A percentile compares a stretch with the other conserved stretches of the same genome.
These are phyloP conservation scores for Hyaloscypha finlandica DNA, from an alignment of 495 filamentous ascomycete species.

Conservation along the genomic window DNA sequence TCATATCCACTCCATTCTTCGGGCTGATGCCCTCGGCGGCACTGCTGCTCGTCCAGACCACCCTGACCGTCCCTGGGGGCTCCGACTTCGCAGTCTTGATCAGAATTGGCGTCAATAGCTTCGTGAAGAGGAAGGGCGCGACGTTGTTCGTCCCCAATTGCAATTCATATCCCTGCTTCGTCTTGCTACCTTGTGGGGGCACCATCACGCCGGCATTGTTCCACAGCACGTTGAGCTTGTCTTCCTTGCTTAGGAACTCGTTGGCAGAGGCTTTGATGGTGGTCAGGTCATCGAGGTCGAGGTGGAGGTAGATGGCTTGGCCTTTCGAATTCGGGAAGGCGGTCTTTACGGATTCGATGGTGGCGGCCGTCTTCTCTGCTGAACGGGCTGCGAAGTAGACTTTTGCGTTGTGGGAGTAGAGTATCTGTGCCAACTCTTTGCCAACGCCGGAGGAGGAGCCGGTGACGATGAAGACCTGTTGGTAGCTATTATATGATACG, in stretches of 20 bases:
- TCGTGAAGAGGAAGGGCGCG: conserved; percentile 45
- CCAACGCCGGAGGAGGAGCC: conserved; percentile 54
- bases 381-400: conserved; percentile 68
- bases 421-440: conserved; percentile 61
- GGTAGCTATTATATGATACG: neutral
- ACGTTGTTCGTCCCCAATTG: conserved; percentile 47
- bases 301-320: conserved; percentile 43
- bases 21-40: conserved; percentile 34
- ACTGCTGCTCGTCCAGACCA: conserved; percentile 44
- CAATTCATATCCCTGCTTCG: conserved; percentile 39
- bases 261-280: conserved; percentile 38
- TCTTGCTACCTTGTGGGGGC: conserved; percentile 38
- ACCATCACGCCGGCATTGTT: conserved; percentile 75
- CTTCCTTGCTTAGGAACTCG: conserved; percentile 42
- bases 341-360: conserved; percentile 50
- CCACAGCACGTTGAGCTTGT: conserved; percentile 58
- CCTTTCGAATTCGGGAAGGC: conserved; percentile 28
- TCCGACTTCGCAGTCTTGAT: conserved; percentile 38
- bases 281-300: conserved; percentile 45
- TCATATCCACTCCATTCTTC: conserved; percentile 37
- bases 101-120: conserved; percentile 44
- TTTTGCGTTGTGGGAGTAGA: conserved; percentile 58
- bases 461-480: conserved; percentile 32
- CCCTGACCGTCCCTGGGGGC: conserved; percentile 41
- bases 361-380: conserved; percentile 49